Base-by-base conservation (phyloP, 1,284 basidiomycete species). In the Ganoderma multipileum region DNA sequence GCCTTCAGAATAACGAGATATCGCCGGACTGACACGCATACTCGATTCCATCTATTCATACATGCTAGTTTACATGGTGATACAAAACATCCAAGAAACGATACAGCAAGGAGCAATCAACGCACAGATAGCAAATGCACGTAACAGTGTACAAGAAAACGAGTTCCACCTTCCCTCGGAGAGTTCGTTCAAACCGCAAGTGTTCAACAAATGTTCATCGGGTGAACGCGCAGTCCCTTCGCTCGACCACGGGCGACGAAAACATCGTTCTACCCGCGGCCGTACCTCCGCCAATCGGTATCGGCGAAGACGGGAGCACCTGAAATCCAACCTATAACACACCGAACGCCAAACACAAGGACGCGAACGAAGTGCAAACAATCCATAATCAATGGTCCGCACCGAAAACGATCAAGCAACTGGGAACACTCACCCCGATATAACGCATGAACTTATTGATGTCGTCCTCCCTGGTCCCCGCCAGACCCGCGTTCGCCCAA, bases 361-460 rank as follows among this genome's bases (percentile, higher is more conserved):
- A 18, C 18, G 18, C 41, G 47, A n/a, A 23, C 23, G 12, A 26
- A 26, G 47, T 20, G 20, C 16, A 18, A n/a, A 26, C 23, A 0
- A n/a, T n/a, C n/a, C 58, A 6, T 20, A 30, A 2, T 60, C 36
- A 60, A n/a, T 36, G 38, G n/a, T n/a, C 20, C 38, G 36, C 16
- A 38, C 3, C 38, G n/a, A n/a, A 42, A 14, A 14, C 16, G n/a
- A 28, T 20, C 39, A 38, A 38, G 11, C 41, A 55, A 8, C n/a
- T 36, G 7, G 54, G 42, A 61, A 3, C 11, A 80, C 82, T 71
- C 71, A 84, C 85, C 72, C 85, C 85, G 55, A 86, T 85, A 72
- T 83, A 81, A 23, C 79, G 70, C 82, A 85, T 82, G 72, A 86
- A 84, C 28, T 71, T 78, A 68, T 85, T 85, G 60, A 87, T 26